Evolutionary conservation across 2,329 filamentous ascomycete species (phyloP).

Genomic region (Paraconiothyrium sp.): DNA sequence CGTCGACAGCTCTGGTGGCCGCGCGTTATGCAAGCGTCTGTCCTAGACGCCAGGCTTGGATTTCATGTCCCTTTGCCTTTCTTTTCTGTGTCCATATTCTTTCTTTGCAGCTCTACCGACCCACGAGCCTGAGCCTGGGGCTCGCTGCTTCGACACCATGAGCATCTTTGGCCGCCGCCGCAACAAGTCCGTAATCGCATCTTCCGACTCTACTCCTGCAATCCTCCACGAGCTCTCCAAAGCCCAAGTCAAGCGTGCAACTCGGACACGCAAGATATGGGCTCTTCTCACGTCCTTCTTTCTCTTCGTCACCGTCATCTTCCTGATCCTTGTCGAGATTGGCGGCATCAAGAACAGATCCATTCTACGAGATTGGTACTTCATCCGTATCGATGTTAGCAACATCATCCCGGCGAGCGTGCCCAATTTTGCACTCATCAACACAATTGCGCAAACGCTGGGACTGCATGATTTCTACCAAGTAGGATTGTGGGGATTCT

Average conservation of each 20-base stretch:
- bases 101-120: conserved; percentile 11
- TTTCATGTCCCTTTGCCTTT: conserved; percentile 14
- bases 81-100: conserved; percentile 10
- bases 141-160: conserved; percentile 26
- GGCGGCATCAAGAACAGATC: conserved; percentile 73
- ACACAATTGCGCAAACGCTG: conserved; percentile 84
- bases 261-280: conserved; percentile 65
- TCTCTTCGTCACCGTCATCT: conserved; percentile 79
- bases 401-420: conserved; percentile 80
- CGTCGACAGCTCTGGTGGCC: conserved; percentile 29
- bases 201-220: conserved; percentile 28
- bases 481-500: conserved; percentile 91
- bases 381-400: conserved; percentile 83
- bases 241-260: conserved; percentile 50
- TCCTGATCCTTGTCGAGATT: conserved; percentile 82
- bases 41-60: neutral
- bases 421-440: conserved; percentile 78
- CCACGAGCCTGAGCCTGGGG: neutral
- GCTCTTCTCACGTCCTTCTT: conserved; percentile 72
- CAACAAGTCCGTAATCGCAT: conserved; percentile 23
- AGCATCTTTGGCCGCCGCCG: conserved; percentile 37
- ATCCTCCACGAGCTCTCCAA: conserved; percentile 43
- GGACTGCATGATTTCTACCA: conserved; percentile 95
- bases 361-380: conserved; percentile 77
- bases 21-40: conserved; percentile 29